Evolutionary conservation across 2,329 filamentous ascomycete genomes (phyloP).

Genomic region (Sordariomycetes sp.): DNA sequence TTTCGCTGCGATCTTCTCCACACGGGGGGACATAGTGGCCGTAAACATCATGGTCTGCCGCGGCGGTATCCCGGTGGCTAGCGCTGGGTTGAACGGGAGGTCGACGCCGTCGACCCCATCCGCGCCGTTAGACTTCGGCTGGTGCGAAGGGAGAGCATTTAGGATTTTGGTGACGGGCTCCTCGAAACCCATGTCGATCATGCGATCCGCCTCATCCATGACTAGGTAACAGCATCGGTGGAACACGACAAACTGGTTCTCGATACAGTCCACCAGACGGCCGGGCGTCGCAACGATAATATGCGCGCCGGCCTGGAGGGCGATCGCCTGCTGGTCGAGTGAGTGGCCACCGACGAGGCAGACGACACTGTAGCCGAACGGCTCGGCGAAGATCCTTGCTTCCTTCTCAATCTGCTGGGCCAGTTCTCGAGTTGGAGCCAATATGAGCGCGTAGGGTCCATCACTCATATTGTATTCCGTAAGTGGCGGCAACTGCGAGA

Average conservation of each 20-base stretch:
- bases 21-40: slow-evolving; percentile 86
- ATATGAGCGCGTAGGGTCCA: slow-evolving; percentile 91
- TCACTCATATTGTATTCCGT: slow-evolving; percentile 84
- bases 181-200: slow-evolving; percentile 98
- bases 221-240: slow-evolving; percentile 98
- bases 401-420: slow-evolving; percentile 96
- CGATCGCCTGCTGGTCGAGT: slow-evolving; percentile 86
- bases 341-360: slow-evolving; percentile 97
- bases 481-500: slow-evolving; percentile 76
- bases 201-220: slow-evolving; percentile 98
- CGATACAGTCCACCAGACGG: slow-evolving; percentile 93
- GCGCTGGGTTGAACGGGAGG: slow-evolving; percentile 68
- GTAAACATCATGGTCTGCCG: slow-evolving; percentile 99
- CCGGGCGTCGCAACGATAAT: slow-evolving; percentile 98
- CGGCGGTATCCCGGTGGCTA: slow-evolving; percentile 52
- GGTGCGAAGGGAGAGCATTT: slow-evolving; percentile 80
- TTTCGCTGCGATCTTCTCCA: slow-evolving; percentile 94
- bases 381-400: slow-evolving; percentile 81
- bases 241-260: slow-evolving; percentile 80
- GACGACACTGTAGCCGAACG: slow-evolving; percentile 87
- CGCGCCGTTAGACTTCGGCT: slow-evolving; percentile 92
- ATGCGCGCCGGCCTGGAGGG: slow-evolving; percentile 83
- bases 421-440: slow-evolving; percentile 92
- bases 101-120: slow-evolving; percentile 89
- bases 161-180: slow-evolving; percentile 97